Percentiles rank a stretch among this genome's conserved stretches.
phyloP scores from a whole-genome alignment of 192 early-diverging fungal genomes.

The Coemansia sp. region DNA sequence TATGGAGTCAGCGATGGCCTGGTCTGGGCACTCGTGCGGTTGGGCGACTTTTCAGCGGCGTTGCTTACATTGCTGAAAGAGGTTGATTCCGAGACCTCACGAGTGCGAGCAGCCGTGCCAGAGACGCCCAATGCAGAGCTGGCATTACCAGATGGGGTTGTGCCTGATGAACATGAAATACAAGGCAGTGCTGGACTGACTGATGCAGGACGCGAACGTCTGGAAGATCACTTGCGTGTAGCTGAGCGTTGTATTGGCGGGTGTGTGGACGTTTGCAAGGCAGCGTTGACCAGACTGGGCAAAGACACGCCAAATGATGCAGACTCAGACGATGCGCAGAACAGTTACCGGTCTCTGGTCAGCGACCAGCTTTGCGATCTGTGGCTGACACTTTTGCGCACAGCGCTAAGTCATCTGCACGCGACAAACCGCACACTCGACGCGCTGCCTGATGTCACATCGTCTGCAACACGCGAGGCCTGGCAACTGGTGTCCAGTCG shows the following conservation, averaged over 20 bases:
- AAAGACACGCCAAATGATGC: constrained; percentile 14
- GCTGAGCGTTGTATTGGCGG: constrained; percentile 25
- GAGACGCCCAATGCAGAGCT: background rate
- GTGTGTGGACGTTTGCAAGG: constrained; percentile 41
- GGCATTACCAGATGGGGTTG: too few relatives aligned
- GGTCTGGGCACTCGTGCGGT: constrained; percentile 44
- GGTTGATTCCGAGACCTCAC: constrained; percentile 29
- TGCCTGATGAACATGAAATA: too few relatives aligned
- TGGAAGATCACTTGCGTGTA: constrained; percentile 31
- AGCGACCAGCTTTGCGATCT: constrained; percentile 46
- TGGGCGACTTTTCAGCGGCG: constrained; percentile 51
- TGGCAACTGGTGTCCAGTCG: constrained; percentile 44
- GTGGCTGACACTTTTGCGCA: constrained; percentile 42
- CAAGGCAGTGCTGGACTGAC: background rate
- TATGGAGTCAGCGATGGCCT: constrained; percentile 35
- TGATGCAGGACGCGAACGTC: constrained; percentile 42
- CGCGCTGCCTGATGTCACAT: constrained; percentile 3
- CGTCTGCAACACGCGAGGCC: constrained; percentile 21
- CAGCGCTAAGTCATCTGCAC: constrained; percentile 41
- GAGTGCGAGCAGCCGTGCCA: constrained; percentile 19
- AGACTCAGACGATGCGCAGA: constrained; percentile 5
- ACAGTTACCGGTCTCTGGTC: constrained; percentile 32
- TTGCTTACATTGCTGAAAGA: constrained; percentile 32
- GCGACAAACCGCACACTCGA: constrained; percentile 34
- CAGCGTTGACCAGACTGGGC: constrained; percentile 30